These are phyloP conservation scores for Orychophragmus violaceus DNA, from an alignment of 345 rosid genomes.

Conservation along the genomic window DNA sequence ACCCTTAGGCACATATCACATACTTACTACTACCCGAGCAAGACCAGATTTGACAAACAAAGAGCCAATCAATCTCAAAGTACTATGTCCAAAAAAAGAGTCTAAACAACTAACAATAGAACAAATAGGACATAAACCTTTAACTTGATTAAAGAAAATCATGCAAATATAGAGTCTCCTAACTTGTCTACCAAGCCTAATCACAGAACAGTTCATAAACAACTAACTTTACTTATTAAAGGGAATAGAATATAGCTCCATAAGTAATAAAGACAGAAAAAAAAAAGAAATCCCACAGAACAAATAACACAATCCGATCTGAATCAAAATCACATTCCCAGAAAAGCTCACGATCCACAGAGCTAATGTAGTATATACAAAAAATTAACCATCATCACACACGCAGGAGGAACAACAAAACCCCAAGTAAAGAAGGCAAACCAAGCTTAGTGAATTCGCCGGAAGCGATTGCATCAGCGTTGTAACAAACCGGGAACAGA, in stretches of 20 bases:
- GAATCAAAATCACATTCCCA: background rate
- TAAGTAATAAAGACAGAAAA: background rate
- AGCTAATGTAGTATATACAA: background rate
- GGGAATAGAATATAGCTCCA: background rate
- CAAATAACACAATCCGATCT: background rate
- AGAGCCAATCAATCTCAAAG: too few species aligned
- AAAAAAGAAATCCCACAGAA: background rate
- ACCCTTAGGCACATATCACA: too few species aligned
- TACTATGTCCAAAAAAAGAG: background rate
- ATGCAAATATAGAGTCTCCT: too few species aligned
- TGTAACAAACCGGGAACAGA: constrained; percentile 89
- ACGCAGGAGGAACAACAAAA: too few species aligned
- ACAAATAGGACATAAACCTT: background rate
- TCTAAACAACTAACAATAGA: background rate
- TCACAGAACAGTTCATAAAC: too few species aligned
- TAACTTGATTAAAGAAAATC: too few species aligned
- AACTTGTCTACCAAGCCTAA: too few species aligned
- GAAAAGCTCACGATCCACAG: background rate
- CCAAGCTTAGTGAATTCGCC: constrained; percentile 94
- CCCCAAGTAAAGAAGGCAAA: constrained; percentile 17
- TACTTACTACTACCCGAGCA: too few species aligned
- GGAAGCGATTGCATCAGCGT: constrained; percentile 75
- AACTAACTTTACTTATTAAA: background rate
- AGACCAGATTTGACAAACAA: too few species aligned
- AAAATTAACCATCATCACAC: too few species aligned